Base-by-base conservation (phyloP, 2,329 filamentous ascomycete genomes). In the Phaeosphaeria sp. region DNA sequence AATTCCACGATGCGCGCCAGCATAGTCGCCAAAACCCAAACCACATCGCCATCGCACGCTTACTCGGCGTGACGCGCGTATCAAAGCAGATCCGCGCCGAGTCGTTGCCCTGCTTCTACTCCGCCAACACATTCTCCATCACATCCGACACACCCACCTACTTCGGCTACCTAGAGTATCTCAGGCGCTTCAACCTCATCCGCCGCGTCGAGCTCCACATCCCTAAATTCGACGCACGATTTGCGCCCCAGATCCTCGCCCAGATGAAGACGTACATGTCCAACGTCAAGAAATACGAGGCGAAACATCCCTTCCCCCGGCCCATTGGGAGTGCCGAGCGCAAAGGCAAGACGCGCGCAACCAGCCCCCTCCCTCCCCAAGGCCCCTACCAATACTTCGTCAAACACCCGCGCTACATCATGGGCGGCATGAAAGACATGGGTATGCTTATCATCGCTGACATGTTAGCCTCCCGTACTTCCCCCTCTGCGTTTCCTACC, bases 81-180 rank as follows among this genome's bases (percentile, higher is more conserved):
- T 71, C 65, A 4, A 63, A 56, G 39, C 33, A 62, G 22, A n/a
- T 67, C 3, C 65, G 64, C 25, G 21, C 21, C 0, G 66, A 71
- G 45, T 49, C 62, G 1, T 51, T 68, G 1, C 55, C 57, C 6
- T 53, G 66, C 36, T 72, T 69, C 60, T 71, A 71, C 46, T 55
- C 56, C 2, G 42, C 46, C 1, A 72, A 72, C 40, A 64, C 56
- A 6, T 70, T 71, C 52, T 18, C n/a, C 9, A 51, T 55, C 20
- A 50, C 50, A 21, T 17, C 18, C 9, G 68, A 72, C 22, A 63
- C 61, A 0, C 44, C 57, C 17, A 64, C 63, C 2, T 71, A 69
- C 53, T 64, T 71, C 36, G 55, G 56, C 18, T 59, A 55, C 9
- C 58, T 71, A 2, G 22, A 55, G n/a, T 50, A 65, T 13, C 51